These are phyloP conservation scores for Diaporthe helianthi DNA, from an alignment of 2,329 filamentous ascomycete species.

Conservation along the genomic window DNA sequence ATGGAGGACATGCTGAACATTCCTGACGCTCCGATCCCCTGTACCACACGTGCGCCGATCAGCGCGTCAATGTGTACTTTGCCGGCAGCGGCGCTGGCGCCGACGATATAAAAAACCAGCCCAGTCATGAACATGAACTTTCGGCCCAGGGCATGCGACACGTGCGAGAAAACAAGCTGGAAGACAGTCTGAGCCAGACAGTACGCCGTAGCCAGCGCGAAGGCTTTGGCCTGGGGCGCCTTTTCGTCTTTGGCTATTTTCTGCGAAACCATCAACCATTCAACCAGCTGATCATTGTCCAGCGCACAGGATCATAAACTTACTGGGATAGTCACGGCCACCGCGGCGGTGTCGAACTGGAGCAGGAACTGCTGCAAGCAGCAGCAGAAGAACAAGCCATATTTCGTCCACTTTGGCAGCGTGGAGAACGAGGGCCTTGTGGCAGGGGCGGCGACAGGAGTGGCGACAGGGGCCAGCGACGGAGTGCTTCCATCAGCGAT, in stretches of 20 bases:
- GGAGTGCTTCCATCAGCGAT: neutral
- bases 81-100: conserved; percentile 32
- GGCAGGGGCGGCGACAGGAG: too few species aligned
- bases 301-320: neutral
- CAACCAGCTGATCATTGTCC: neutral
- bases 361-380: conserved; percentile 38
- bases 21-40: conserved; percentile 31
- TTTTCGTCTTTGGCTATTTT: conserved; percentile 36
- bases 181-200: conserved; percentile 38
- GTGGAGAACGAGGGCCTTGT: too few species aligned
- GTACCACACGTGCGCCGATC: conserved; percentile 25
- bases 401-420: conserved; percentile 30
- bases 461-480: neutral
- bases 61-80: neutral
- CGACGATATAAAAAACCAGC: conserved; percentile 32
- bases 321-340: conserved; percentile 38
- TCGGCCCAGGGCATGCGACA: conserved; percentile 37
- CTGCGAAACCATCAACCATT: conserved; percentile 17
- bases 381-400: conserved; percentile 36
- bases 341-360: conserved; percentile 37
- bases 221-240: conserved; percentile 35
- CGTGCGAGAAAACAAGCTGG: conserved; percentile 39
- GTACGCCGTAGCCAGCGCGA: conserved; percentile 38
- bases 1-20: conserved; percentile 35
- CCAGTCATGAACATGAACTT: conserved; percentile 37